phyloP scores from a whole-genome alignment of 2,329 filamentous ascomycete genomes.

The Arthrobotrys sinensis region DNA sequence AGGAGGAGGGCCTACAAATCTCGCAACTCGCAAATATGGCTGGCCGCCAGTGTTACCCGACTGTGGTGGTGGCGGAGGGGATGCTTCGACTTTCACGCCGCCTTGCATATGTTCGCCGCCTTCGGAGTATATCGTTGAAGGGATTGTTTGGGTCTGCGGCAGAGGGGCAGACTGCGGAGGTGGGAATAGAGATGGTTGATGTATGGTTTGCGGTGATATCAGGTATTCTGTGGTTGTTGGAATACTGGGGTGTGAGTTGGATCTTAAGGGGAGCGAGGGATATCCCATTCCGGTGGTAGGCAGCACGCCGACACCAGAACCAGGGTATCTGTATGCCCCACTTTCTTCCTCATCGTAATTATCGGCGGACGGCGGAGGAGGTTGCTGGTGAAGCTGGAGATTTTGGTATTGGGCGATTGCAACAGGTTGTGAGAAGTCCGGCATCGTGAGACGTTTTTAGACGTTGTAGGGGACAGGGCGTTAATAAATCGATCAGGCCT shows the following conservation, averaged over 20 bases:
- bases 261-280: conserved; percentile 60
- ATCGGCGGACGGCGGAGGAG: conserved; percentile 58
- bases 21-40: conserved; percentile 64
- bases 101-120: conserved; percentile 59
- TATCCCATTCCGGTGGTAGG: conserved; percentile 59
- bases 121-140: conserved; percentile 56
- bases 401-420: conserved; percentile 60
- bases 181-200: conserved; percentile 53
- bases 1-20: conserved; percentile 64
- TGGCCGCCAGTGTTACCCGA: conserved; percentile 36
- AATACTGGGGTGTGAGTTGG: conserved; percentile 58
- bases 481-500: conserved; percentile 35
- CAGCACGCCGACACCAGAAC: conserved; percentile 57
- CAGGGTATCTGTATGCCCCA: conserved; percentile 60
- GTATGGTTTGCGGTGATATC: conserved; percentile 57
- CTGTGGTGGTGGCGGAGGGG: conserved; percentile 49
- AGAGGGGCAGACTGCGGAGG: conserved; percentile 44
- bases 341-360: conserved; percentile 58
- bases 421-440: conserved; percentile 57
- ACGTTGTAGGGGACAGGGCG: conserved; percentile 34
- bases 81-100: conserved; percentile 58
- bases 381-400: conserved; percentile 59
- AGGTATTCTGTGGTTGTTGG: conserved; percentile 58
- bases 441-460: conserved; percentile 46
- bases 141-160: conserved; percentile 53